Percentiles rank a stretch among this genome's conserved stretches.
Evolutionary conservation across 202 grass and related monocot genomes (phyloP).

Genomic region (Digitaria exilis): DNA sequence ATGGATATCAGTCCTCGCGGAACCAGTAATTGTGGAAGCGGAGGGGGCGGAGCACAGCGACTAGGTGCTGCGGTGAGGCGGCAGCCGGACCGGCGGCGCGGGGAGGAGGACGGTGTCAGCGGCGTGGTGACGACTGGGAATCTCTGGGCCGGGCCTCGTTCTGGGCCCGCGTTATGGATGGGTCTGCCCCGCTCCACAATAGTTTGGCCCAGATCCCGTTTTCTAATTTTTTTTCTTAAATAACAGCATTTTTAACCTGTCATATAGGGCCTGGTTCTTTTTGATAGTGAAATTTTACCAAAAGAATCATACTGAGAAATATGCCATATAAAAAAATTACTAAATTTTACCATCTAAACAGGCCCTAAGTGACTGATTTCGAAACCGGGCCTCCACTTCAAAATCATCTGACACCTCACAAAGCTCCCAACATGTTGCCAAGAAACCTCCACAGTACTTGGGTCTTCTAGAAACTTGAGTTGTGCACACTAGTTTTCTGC

Average conservation of each 20-base stretch:
- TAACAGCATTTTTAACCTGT: too few species aligned
- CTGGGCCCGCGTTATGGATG: background rate
- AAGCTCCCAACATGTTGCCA: too few species aligned
- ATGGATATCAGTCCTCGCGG: background rate
- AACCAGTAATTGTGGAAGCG: background rate
- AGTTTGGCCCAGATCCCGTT: background rate
- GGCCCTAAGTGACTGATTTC: too few species aligned
- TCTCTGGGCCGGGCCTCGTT: background rate
- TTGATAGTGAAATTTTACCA: too few species aligned
- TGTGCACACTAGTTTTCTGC: background rate
- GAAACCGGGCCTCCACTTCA: too few species aligned
- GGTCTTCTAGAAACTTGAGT: background rate
- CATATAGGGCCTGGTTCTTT: too few species aligned
- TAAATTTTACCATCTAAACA: too few species aligned
- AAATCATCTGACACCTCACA: too few species aligned
- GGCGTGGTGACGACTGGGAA: background rate
- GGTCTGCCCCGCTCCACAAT: background rate
- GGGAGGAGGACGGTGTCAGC: background rate
- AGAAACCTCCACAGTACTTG: too few species aligned
- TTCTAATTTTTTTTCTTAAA: too few species aligned
- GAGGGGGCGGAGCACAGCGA: background rate
- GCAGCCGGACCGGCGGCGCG: conserved; percentile 2
- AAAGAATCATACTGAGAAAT: too few species aligned
- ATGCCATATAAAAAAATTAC: too few species aligned
- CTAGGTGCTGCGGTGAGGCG: background rate